phyloP scores from a whole-genome alignment of 2,329 filamentous ascomycete species.

The Fusarium drepaniforme region DNA sequence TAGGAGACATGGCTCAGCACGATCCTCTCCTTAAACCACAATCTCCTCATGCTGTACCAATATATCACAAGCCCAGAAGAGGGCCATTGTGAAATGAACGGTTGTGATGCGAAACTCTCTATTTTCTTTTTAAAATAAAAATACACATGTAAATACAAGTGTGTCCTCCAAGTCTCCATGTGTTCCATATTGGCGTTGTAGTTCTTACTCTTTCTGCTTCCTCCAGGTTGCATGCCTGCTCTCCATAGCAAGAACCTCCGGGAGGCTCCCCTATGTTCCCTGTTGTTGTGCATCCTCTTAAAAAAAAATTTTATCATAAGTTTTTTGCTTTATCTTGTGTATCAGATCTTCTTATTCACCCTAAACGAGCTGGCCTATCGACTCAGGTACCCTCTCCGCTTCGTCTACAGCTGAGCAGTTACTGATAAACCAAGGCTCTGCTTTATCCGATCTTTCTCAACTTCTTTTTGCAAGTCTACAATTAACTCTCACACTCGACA shows the following conservation, averaged over 20 bases:
- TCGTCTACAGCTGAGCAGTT: neutral
- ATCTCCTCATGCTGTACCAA: neutral
- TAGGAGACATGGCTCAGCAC: fast-evolving
- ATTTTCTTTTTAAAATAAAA: neutral
- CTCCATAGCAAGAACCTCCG: neutral
- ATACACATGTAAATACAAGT: neutral
- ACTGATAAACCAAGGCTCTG: neutral
- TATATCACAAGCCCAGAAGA: neutral
- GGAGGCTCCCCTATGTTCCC: neutral
- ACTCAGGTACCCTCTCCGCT: neutral
- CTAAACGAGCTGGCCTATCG: neutral
- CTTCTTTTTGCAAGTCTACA: neutral
- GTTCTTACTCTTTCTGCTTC: neutral
- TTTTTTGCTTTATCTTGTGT: fast-evolving
- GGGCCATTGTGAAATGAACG: neutral
- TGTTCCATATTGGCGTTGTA: neutral
- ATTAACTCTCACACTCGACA: neutral
- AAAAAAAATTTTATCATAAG: neutral
- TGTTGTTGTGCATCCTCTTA: neutral
- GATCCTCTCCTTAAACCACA: neutral
- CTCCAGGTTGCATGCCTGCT: neutral
- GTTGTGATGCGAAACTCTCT: neutral
- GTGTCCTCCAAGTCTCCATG: neutral
- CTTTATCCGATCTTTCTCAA: neutral
- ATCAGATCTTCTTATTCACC: fast-evolving